Percentiles rank a stretch among this genome's conserved stretches.
These are phyloP conservation scores for Fragilariopsis cylindrus DNA, from an alignment of 108 stramenopile genomes.

Conservation along the genomic window DNA sequence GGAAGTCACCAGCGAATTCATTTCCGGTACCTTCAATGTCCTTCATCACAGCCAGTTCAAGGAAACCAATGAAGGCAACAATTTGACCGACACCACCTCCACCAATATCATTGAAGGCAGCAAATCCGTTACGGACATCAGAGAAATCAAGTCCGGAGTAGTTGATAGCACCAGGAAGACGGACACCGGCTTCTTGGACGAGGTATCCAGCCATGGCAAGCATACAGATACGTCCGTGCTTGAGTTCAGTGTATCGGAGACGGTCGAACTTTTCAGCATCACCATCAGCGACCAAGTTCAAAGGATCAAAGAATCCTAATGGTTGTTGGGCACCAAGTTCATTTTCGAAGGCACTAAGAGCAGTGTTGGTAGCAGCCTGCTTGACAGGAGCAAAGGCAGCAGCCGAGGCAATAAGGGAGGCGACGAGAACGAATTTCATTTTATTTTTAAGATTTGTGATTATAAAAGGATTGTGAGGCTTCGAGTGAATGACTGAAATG, in stretches of 20 bases:
- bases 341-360: slow-evolving; percentile 66
- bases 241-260: slow-evolving; percentile 85
- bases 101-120: slow-evolving; percentile 43
- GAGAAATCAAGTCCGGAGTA: slow-evolving; percentile 47
- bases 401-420: slow-evolving; percentile 70
- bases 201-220: slow-evolving; percentile 81
- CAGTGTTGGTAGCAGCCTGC: slow-evolving; percentile 31
- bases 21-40: slow-evolving; percentile 41
- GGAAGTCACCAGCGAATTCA: slow-evolving; percentile 66
- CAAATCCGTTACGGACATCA: slow-evolving; percentile 55
- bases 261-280: slow-evolving; percentile 56
- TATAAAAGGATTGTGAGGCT: slow-evolving; percentile 6
- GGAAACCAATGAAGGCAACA: slow-evolving; percentile 66
- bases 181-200: slow-evolving; percentile 65
- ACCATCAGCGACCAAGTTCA: slow-evolving; percentile 61
- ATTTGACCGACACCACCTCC: slow-evolving; percentile 57
- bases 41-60: slow-evolving; percentile 68
- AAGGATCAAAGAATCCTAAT: slow-evolving; percentile 60
- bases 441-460: slow-evolving; percentile 23
- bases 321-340: slow-evolving; percentile 83
- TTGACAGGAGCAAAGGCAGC: slow-evolving; percentile 73
- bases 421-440: slow-evolving; percentile 61
- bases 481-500: neutral
- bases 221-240: slow-evolving; percentile 87
- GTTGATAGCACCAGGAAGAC: slow-evolving; percentile 75